phyloP scores from a whole-genome alignment of 2,329 filamentous ascomycete genomes.

The Pestalotiopsis sp. region DNA sequence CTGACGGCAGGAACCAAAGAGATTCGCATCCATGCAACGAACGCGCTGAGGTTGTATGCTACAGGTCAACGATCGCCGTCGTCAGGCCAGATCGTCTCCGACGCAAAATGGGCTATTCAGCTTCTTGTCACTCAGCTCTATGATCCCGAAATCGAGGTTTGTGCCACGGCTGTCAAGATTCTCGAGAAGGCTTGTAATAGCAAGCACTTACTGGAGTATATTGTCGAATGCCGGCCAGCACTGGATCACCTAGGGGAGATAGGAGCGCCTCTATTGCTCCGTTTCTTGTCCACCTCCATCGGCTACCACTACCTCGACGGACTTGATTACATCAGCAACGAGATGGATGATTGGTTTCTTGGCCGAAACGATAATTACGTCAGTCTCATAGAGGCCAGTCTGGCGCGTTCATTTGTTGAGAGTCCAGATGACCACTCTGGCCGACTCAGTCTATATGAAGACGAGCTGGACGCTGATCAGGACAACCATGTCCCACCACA shows the following conservation, averaged over 20 bases:
- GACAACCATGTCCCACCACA: conserved; percentile 84
- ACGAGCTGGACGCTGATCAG: conserved; percentile 55
- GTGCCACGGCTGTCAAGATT: conserved; percentile 94
- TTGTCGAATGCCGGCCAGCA: conserved; percentile 93
- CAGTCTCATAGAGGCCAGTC: conserved; percentile 88
- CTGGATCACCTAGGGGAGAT: conserved; percentile 97
- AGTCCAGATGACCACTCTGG: conserved; percentile 61
- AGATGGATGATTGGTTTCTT: conserved; percentile 99
- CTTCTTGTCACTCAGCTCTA: conserved; percentile 98
- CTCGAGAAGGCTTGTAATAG: conserved; percentile 96
- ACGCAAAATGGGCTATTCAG: conserved; percentile 95
- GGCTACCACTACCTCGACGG: conserved; percentile 98
- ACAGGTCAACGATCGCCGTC: conserved; percentile 51
- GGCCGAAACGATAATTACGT: conserved; percentile 98
- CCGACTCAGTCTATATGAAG: conserved; percentile 62
- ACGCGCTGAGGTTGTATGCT: conserved; percentile 84
- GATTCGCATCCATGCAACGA: conserved; percentile 88
- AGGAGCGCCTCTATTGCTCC: conserved; percentile 85
- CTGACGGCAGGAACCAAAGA: conserved; percentile 90
- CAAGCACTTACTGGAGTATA: conserved; percentile 88
- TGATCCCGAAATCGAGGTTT: conserved; percentile 95
- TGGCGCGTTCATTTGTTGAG: conserved; percentile 82
- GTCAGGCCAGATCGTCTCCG: conserved; percentile 51
- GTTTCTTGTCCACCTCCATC: conserved; percentile 93
- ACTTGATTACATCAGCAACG: conserved; percentile 96